Evolutionary conservation across 2,329 filamentous ascomycete species (phyloP).

Genomic region (Anisogramma anomala): DNA sequence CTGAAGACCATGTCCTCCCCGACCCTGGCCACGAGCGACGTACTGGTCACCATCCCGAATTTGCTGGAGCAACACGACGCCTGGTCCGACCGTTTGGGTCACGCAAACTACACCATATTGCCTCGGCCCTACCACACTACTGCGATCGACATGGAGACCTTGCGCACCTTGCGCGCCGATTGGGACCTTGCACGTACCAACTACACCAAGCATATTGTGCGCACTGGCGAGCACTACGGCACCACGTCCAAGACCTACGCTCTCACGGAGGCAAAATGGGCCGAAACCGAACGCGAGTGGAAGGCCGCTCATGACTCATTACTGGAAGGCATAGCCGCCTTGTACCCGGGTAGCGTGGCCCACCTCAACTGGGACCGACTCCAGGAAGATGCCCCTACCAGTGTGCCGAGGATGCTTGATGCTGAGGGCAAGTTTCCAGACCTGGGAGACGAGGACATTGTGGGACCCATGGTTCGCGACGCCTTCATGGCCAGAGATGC

Average conservation of each 20-base stretch:
- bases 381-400: conserved; percentile 46
- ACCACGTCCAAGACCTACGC: conserved; percentile 79
- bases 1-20: conserved; percentile 49
- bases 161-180: conserved; percentile 57
- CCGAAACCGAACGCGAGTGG: conserved; percentile 66
- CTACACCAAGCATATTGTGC: conserved; percentile 79
- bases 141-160: conserved; percentile 42
- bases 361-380: conserved; percentile 27
- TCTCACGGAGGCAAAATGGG: conserved; percentile 82
- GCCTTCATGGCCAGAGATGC: conserved; percentile 38
- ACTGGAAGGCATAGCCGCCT: conserved; percentile 37
- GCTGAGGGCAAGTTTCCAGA: conserved; percentile 76
- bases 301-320: conserved; percentile 56
- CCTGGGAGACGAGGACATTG: conserved; percentile 82
- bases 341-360: conserved; percentile 19
- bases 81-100: conserved; percentile 77
- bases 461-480: conserved; percentile 73
- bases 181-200: conserved; percentile 78
- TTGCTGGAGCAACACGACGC: conserved; percentile 62
- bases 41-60: conserved; percentile 44
- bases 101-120: conserved; percentile 84
- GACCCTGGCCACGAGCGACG: conserved; percentile 35
- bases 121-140: conserved; percentile 70
- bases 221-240: conserved; percentile 83
- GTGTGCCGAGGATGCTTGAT: conserved; percentile 58